Evolutionary conservation across 768 basidiomycete genomes (phyloP).

Genomic region (Trametes cinnabarina): DNA sequence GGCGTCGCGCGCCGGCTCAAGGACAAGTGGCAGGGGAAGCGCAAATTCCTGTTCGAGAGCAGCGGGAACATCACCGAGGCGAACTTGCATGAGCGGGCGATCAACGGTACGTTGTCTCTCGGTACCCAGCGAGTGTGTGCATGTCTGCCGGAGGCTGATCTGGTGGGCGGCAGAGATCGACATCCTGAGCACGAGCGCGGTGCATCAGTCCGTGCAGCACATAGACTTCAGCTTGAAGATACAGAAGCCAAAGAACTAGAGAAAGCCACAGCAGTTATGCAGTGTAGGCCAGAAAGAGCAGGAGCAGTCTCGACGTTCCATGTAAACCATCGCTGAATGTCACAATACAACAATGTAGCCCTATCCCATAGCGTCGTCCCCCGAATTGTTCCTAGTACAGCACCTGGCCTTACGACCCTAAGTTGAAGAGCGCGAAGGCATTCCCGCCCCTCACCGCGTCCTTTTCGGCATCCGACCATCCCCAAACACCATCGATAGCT

Average conservation of each 20-base stretch:
- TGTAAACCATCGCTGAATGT: not conserved
- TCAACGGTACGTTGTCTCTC: constrained; percentile 61
- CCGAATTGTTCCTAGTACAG: not conserved
- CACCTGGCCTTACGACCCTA: constrained; percentile 9
- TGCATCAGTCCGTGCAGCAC: constrained; percentile 90
- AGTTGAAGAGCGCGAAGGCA: constrained; percentile 66
- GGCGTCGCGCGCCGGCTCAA: constrained; percentile 68
- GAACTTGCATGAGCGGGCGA: constrained; percentile 77
- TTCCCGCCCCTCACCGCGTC: constrained; percentile 69
- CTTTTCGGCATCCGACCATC: constrained; percentile 60
- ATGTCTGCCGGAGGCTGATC: constrained; percentile 8
- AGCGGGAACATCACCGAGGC: constrained; percentile 93
- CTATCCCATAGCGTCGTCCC: not conserved
- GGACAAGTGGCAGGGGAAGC: constrained; percentile 74
- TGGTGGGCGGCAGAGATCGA: constrained; percentile 69
- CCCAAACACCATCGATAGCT: constrained; percentile 66
- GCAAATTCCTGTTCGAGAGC: constrained; percentile 88
- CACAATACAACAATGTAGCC: constrained; percentile 7
- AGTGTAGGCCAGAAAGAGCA: not conserved
- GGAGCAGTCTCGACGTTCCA: not conserved
- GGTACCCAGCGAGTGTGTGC: too few species aligned
- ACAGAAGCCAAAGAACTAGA: constrained; percentile 53
- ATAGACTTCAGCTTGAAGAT: constrained; percentile 98
- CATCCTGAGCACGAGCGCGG: constrained; percentile 86
- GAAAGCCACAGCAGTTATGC: not conserved